Evolutionary conservation across 345 rosid species (phyloP), one percentile per base, ranked within the genome.

Genomic region (Sisymbrium irio): DNA sequence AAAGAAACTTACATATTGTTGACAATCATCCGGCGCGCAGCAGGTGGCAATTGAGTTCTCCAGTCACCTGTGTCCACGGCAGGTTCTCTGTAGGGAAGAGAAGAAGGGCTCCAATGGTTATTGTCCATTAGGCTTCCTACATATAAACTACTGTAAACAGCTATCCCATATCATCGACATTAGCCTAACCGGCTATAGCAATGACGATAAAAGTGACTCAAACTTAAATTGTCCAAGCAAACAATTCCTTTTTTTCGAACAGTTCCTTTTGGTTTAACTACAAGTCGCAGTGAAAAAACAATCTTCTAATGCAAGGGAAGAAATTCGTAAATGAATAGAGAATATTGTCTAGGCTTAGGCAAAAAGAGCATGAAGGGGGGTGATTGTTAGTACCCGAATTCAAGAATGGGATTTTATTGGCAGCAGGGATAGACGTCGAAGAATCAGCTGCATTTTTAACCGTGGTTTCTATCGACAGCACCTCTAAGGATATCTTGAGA

Each of bases 401-500:
- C 9, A 51, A 47, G 49, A 83, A 73, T 71, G 75, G 77, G 74
- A 39, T 81, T 62, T 39, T 63, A 72, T 51, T 79, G 36, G 80
- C 82, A 47, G 53, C 36, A 67, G 76, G 4, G 44, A 66, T 74
- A 49, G 82, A 27, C 60, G 80, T 75, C 70, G 28, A 19, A 49
- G 58, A 33, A 14, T 28, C 59, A 54, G 36, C 78, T 30, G 78
- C 59, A 22, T 2, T 36, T 57, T 62, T 32, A 30, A 44, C 56
- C 17, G 25, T 49, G 41, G 10, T 7, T 51, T 88, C 95, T 86
- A 92, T 72, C 25, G 88, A 61, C 62, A 82, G 82, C 97, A 92
- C 85, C 87, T 87, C 87, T 78, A 83, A n/a, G 14, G 95, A 88
- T 77, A 92, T 86, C 73, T 81, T 90, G 71, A 80, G 78, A 28